These are phyloP conservation scores for Cucumis sativus DNA, from an alignment of 306 rosid species.

Conservation along the genomic window DNA sequence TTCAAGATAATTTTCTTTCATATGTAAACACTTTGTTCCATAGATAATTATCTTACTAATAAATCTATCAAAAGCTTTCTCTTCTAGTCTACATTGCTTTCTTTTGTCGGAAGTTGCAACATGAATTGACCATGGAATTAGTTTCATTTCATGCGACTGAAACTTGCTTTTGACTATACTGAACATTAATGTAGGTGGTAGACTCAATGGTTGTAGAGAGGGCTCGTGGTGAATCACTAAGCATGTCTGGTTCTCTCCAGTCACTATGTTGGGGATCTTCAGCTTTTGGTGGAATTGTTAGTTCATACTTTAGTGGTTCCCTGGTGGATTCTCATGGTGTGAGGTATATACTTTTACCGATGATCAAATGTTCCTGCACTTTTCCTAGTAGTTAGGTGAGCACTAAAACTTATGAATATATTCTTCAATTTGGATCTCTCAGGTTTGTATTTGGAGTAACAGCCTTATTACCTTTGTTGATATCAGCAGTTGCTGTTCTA, in stretches of 20 bases:
- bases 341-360: conserved; percentile 36
- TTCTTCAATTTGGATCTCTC: conserved; percentile 16
- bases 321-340: conserved; percentile 75
- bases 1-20: neutral
- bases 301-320: conserved; percentile 93
- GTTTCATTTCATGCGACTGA: neutral
- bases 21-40: neutral
- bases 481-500: conserved; percentile 91
- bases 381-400: neutral
- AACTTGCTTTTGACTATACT: conserved; percentile 10
- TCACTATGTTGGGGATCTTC: conserved; percentile 99
- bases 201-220: conserved; percentile 99
- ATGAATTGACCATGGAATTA: neutral
- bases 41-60: neutral
- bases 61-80: neutral
- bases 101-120: neutral
- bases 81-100: neutral
- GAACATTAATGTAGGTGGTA: conserved; percentile 64
- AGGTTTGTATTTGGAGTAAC: conserved; percentile 97
- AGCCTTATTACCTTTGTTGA: conserved; percentile 75
- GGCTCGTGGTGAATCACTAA: conserved; percentile 96
- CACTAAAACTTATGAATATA: conserved; percentile 1
- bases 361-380: conserved; percentile 2
- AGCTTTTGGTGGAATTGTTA: conserved; percentile 94
- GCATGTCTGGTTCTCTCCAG: conserved; percentile 87